Evolutionary conservation across 2,329 filamentous ascomycete species (phyloP), one percentile per base, ranked within the genome.

Genomic region (Penicillium sp.): DNA sequence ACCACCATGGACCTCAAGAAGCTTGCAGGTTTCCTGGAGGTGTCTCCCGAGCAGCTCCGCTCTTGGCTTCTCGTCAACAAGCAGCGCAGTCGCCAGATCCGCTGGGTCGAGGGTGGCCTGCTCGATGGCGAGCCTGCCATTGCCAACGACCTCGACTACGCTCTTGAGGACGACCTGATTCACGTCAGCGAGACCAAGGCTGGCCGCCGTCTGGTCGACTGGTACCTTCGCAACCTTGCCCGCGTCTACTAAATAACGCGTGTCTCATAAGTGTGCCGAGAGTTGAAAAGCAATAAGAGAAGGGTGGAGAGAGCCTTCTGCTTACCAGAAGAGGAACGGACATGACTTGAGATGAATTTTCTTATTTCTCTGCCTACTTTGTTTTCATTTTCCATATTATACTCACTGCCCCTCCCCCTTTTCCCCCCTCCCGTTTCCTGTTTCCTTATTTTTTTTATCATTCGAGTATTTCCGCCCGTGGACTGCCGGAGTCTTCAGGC

Each of bases 1-100:
- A 97, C 94, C 43, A 99, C 94, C 65, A 97, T 99, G 93, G 94
- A 99, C 70, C 83, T 99, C 60, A 94, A 93, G 82, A 99, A 99
- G 81, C 87, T 99, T 58, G 91, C 94, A 58, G 92, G 92, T 56
- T 99, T 99, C 85, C 84, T 99, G 51, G 94, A 97, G 69, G 91
- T 97, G 55, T 88, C 96, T 77, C 88, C 93, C n/a, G 94, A 97
- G 76, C 92, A 96, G 79, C 83, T 99, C 63, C 88, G 94, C 66
- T 89, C 89, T 56, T 96, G 92, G 89, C 81, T 99, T 57, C 80
- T 99, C 60, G 92, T 99, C 61, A 97, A 95, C 83, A 99, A 99
- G 86, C 94, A 99, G 83, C 89, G 94, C 71, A 97, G 90, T 73
- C 89, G 95, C 80, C 94, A 99, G 80, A 85, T 95, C 64, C 88